These are phyloP conservation scores for Xylaria longipes DNA, from an alignment of 495 filamentous ascomycete genomes.

Conservation along the genomic window DNA sequence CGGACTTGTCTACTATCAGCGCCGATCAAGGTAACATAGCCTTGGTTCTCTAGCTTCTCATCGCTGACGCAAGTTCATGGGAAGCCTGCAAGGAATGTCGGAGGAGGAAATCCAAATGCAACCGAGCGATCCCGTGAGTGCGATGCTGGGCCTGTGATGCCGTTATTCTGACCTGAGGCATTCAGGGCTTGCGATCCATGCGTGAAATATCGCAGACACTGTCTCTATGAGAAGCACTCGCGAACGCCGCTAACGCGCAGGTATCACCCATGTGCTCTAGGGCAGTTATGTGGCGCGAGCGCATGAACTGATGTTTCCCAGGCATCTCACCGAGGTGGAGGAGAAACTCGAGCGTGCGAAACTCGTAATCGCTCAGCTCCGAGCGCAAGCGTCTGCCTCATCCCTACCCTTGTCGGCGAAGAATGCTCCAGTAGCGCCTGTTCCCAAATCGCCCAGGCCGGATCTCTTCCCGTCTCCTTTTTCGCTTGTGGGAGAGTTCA, in stretches of 20 bases:
- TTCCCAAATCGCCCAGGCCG: neutral
- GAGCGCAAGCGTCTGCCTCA: conserved; percentile 5
- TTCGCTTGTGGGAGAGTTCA: neutral
- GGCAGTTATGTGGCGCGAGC: neutral
- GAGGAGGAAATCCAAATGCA: conserved; percentile 27
- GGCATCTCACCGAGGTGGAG: conserved; percentile 32
- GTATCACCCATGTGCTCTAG: conserved; percentile 21
- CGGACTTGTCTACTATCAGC: neutral
- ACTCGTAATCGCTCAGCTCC: conserved; percentile 21
- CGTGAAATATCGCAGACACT: conserved; percentile 35
- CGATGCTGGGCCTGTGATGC: neutral
- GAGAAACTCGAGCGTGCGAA: conserved; percentile 28
- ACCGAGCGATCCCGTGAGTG: conserved; percentile 11
- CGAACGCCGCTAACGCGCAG: conserved; percentile 35
- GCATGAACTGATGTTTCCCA: neutral
- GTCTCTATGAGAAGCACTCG: conserved; percentile 37
- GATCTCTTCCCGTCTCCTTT: neutral
- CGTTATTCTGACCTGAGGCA: neutral
- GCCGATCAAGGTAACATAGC: neutral
- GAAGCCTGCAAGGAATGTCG: conserved; percentile 29
- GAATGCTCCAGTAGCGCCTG: neutral
- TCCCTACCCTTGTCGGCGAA: neutral
- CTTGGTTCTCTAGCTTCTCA: neutral
- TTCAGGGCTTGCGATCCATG: conserved; percentile 5
- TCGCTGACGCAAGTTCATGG: neutral